Base-by-base conservation (phyloP, 2,329 filamentous ascomycete genomes). In the Aureobasidium sp. region DNA sequence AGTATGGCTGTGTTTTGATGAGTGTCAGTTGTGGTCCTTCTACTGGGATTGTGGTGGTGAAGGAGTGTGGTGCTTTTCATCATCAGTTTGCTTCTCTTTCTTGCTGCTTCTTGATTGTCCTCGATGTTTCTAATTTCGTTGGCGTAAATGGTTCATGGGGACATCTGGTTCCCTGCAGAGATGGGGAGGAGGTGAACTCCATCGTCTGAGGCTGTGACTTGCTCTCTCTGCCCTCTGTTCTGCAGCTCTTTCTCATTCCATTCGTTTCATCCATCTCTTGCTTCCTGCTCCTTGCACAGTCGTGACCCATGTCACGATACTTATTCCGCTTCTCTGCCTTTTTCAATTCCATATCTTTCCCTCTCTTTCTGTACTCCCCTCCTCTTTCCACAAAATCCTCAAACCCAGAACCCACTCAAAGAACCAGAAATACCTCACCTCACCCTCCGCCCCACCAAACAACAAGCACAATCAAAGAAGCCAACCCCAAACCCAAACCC, bases 1-100 rank as follows among this genome's bases (percentile, higher is more conserved):
- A 97, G 72, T 97, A 97, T 67, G 94, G 94, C 91, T 97, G 70
- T 15, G 22, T 90, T 97, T 70, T 12, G 22, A 8, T 20, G 17
- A 12, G 9, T 29, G 37, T 55, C 37, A 55, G 36, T 55, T 15
- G 2, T 34, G n/a, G 7, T 17, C 3, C 39, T 7, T 22, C 20
- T n/a, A 15, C 5, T 37, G 3, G 8, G 8, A 9, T 37, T 25
- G 49, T 36, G 47, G n/a, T 34, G 29, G 6, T 14, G 29, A 9
- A n/a, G 9, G 22, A n/a, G 15, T 39, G 14, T 39, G 36, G 36
- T 39, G 36, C 36, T 39, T 22, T 22, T 20, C 20, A 12, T 4
- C 41, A 22, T 44, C 3, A 25, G n/a, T 44, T 9, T 22, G 6
- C 17, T 20, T 41, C 14, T 39, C 37, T n/a, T n/a, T 41, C 17